Percentiles rank a stretch among this genome's conserved stretches.
Evolutionary conservation across 345 rosid species (phyloP).

Genomic region (Moricandia arvensis): DNA sequence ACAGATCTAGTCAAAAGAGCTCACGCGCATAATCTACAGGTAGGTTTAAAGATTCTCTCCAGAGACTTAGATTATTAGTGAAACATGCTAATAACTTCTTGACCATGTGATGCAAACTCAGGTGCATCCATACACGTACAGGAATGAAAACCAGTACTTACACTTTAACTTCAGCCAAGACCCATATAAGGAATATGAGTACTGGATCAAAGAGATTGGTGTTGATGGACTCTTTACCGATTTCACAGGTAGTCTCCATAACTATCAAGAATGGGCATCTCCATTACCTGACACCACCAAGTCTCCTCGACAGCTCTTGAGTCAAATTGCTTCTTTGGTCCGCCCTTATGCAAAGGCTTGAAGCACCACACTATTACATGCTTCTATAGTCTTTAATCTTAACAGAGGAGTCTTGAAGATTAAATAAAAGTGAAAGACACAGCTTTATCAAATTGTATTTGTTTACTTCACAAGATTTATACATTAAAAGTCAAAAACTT

Average conservation of each 20-base stretch:
- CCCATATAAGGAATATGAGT: conserved; percentile 67
- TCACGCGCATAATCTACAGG: conserved; percentile 74
- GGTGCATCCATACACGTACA: conserved; percentile 93
- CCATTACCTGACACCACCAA: conserved; percentile 21
- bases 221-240: conserved; percentile 94
- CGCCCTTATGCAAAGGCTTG: conserved; percentile 42
- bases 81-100: conserved; percentile 10
- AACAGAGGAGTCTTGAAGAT: conserved; percentile 3
- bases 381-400: not conserved
- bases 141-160: conserved; percentile 58
- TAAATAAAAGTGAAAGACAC: not conserved
- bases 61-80: not conserved
- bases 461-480: conserved; percentile 30
- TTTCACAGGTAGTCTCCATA: conserved; percentile 80
- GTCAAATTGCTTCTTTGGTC: conserved; percentile 47
- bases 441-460: not conserved
- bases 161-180: conserved; percentile 81
- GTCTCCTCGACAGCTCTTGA: conserved; percentile 36
- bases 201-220: conserved; percentile 76
- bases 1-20: conserved; percentile 91
- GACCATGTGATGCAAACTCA: conserved; percentile 32
- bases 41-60: conserved; percentile 19
- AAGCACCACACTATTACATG: not conserved
- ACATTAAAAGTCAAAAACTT: not conserved
- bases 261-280: conserved; percentile 62